phyloP scores from a whole-genome alignment of 1,284 basidiomycete genomes.

The Marasmius sp. region DNA sequence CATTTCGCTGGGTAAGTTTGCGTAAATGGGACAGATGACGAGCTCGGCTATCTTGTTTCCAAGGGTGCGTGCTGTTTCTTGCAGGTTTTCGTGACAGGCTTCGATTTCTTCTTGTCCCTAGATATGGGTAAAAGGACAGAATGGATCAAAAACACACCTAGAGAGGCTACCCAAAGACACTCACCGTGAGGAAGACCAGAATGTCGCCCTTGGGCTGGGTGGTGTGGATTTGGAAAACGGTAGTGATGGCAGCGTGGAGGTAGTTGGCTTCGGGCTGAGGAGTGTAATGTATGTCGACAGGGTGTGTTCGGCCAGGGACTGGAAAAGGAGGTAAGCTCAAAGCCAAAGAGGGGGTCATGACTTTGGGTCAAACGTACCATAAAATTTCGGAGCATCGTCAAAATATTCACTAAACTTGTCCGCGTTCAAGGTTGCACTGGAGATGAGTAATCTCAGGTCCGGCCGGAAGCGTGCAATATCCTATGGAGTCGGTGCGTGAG shows the following conservation, averaged over 20 bases:
- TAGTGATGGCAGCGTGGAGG: slow-evolving; percentile 97
- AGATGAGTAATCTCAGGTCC: slow-evolving; percentile 88
- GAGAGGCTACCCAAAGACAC: slow-evolving; percentile 24
- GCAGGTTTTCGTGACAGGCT: slow-evolving; percentile 92
- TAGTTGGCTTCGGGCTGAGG: slow-evolving; percentile 98
- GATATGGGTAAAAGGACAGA: neutral
- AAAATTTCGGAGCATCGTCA: slow-evolving; percentile 91
- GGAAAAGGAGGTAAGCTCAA: slow-evolving; percentile 1
- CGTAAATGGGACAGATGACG: slow-evolving; percentile 96
- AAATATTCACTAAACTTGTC: slow-evolving; percentile 97
- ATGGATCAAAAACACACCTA: neutral
- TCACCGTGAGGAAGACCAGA: slow-evolving; percentile 91
- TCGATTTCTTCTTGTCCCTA: slow-evolving; percentile 99
- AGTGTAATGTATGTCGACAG: slow-evolving; percentile 98
- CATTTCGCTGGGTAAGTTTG: slow-evolving; percentile 97
- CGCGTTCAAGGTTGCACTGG: slow-evolving; percentile 95
- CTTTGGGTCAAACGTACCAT: slow-evolving; percentile 52
- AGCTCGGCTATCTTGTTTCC: slow-evolving; percentile 96
- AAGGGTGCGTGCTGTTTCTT: slow-evolving; percentile 91
- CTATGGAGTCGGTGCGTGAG: slow-evolving; percentile 38
- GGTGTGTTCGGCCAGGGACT: slow-evolving; percentile 97
- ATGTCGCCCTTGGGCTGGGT: slow-evolving; percentile 99
- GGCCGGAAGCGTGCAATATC: slow-evolving; percentile 97
- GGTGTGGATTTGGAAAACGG: slow-evolving; percentile 98
- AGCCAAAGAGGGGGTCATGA: neutral